Evolutionary conservation across 306 rosid species (phyloP).

Genomic region (Delonix regia): DNA sequence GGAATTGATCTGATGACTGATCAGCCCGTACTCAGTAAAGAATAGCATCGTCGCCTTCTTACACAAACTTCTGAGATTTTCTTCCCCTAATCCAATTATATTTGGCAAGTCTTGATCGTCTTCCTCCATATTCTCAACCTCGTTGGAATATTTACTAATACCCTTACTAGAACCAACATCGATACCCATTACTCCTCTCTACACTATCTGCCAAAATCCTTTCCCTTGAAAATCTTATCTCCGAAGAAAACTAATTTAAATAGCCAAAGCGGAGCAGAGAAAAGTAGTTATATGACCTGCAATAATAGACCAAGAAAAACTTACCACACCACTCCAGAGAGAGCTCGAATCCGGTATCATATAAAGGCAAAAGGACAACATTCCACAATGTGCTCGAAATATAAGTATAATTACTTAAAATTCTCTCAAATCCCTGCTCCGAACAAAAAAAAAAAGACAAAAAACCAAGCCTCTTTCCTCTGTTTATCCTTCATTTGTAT

Average conservation of each 20-base stretch:
- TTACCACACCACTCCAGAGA: neutral
- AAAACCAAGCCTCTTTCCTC: neutral
- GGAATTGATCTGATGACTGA: conserved; percentile 89
- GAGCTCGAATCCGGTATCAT: neutral
- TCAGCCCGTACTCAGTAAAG: conserved; percentile 69
- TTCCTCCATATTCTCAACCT: conserved; percentile 39
- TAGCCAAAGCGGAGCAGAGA: neutral
- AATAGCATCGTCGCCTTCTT: conserved; percentile 60
- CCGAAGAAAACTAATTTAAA: neutral
- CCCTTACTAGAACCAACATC: conserved; percentile 62
- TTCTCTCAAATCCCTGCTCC: neutral
- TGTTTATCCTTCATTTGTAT: neutral
- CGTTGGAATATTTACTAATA: conserved; percentile 30
- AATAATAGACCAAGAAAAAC: neutral
- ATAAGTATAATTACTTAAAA: neutral
- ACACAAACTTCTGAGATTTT: conserved; percentile 43
- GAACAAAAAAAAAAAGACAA: neutral
- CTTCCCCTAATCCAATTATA: conserved; percentile 52
- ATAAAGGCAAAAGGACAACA: neutral
- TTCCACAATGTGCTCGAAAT: neutral
- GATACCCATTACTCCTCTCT: conserved; percentile 47
- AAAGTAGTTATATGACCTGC: conserved; percentile 1
- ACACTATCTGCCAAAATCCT: neutral
- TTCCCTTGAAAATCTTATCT: neutral
- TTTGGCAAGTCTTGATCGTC: conserved; percentile 20